phyloP scores from a whole-genome alignment of 2,329 filamentous ascomycete species.

The Fusarium sambucinum region DNA sequence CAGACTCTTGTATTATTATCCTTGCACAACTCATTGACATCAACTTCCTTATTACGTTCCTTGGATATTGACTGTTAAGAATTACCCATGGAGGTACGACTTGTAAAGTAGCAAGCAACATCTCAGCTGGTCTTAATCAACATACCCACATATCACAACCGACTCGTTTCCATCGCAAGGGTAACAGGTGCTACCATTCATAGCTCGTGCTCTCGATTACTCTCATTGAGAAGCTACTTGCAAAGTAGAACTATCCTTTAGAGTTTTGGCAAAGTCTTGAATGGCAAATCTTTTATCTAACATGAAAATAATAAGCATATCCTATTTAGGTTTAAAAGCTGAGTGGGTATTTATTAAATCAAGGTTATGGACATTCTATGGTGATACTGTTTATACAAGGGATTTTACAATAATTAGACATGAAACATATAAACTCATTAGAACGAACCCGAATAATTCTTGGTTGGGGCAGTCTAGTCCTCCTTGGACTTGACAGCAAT shows the following conservation, averaged over 20 bases:
- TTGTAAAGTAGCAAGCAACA: not conserved
- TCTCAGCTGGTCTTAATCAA: not conserved
- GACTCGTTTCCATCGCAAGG: not conserved
- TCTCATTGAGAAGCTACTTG: not conserved
- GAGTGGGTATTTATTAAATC: slow-evolving; percentile 25
- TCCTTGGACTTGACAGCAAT: slow-evolving; percentile 53
- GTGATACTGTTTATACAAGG: slow-evolving; percentile 21
- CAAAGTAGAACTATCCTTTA: not conserved
- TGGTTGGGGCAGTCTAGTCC: slow-evolving; percentile 6
- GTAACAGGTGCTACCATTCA: not conserved
- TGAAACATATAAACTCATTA: slow-evolving; percentile 46
- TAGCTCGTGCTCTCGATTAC: too few species aligned
- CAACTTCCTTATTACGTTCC: not conserved
- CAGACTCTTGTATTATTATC: not conserved
- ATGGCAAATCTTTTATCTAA: not conserved
- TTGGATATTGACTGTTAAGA: too few species aligned
- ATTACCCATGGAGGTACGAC: not conserved
- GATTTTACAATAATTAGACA: slow-evolving; percentile 26
- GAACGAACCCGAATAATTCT: not conserved
- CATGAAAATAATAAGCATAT: not conserved
- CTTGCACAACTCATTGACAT: not conserved
- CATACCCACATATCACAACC: not conserved
- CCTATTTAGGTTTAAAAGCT: not conserved
- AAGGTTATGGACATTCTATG: slow-evolving; percentile 27
- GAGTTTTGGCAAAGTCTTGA: not conserved